These are phyloP conservation scores for Danielozyma ontarioensis DNA, from an alignment of 805 yeast genomes.

Conservation along the genomic window DNA sequence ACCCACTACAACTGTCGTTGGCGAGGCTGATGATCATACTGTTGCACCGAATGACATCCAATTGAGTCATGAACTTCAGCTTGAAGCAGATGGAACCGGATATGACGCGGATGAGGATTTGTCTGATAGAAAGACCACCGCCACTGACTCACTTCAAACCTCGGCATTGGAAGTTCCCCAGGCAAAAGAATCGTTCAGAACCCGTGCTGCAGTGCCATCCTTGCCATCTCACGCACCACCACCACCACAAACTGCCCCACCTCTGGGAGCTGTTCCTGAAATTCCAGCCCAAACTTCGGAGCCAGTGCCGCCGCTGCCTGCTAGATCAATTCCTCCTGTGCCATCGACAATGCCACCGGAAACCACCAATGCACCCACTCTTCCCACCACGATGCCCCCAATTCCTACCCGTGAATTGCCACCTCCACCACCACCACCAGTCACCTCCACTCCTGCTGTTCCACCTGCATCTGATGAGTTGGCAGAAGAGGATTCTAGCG, in stretches of 20 bases:
- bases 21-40: constrained; percentile 2
- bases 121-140: constrained; percentile 25
- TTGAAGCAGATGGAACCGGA: constrained; percentile 43
- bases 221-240: constrained; percentile 9
- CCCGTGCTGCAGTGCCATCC: too few species aligned
- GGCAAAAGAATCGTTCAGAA: neutral
- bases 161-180: neutral
- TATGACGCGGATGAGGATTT: constrained; percentile 65
- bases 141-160: neutral
- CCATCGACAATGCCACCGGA: constrained; percentile 12
- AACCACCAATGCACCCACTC: constrained; percentile 10
- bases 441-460: constrained; percentile 16
- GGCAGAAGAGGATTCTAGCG: too few species aligned
- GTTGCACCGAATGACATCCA: too few species aligned
- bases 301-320: neutral
- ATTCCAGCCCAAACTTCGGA: constrained; percentile 6
- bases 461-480: constrained; percentile 1
- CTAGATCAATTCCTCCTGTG: constrained; percentile 5
- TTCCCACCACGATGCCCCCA: constrained; percentile 7
- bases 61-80: too few species aligned
- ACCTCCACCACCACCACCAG: constrained; percentile 9
- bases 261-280: constrained; percentile 4
- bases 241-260: constrained; percentile 8
- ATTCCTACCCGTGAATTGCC: too few species aligned
- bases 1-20: neutral